A percentile compares a stretch with the other conserved stretches of the same genome.
These are phyloP conservation scores for Solanum microdontum DNA, from an alignment of 257 asterid species.

Conservation along the genomic window DNA sequence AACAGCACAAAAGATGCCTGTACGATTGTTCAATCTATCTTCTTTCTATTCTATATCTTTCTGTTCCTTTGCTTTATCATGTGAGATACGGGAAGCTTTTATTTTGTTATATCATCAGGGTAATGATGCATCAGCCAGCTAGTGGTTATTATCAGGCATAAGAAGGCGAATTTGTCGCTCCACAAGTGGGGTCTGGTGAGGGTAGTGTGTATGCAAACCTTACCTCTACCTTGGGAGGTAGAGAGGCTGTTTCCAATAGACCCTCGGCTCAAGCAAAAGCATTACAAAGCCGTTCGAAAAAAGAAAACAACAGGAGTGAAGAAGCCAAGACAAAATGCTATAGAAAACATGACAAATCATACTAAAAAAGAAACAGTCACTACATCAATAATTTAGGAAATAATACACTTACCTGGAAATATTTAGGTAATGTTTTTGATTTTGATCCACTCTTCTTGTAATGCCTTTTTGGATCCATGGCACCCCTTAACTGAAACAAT, in stretches of 20 bases:
- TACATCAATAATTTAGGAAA: not conserved
- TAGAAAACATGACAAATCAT: not conserved
- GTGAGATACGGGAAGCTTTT: not conserved
- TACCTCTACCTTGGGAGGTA: not conserved
- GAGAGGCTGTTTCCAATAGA: not conserved
- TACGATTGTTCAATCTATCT: not conserved
- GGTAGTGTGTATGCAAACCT: not conserved
- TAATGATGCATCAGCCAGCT: not conserved
- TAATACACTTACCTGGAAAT: slow-evolving; percentile 61
- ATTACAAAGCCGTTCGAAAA: not conserved
- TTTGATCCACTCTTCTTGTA: slow-evolving; percentile 67
- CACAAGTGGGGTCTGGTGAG: not conserved
- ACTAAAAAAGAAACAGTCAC: not conserved
- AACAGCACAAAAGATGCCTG: not conserved
- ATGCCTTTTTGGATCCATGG: slow-evolving; percentile 74
- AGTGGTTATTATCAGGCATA: not conserved
- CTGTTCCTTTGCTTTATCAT: not conserved
- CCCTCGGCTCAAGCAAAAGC: not conserved
- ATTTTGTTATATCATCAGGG: not conserved
- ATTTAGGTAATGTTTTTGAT: slow-evolving; percentile 72
- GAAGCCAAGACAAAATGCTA: not conserved
- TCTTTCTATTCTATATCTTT: not conserved
- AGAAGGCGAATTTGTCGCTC: not conserved
- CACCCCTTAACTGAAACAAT: slow-evolving; percentile 57
- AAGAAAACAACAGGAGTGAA: not conserved